Percentiles rank a stretch among this genome's conserved stretches.
Conservation (phyloP, 495 filamentous ascomycete genomes). For the Annulohypoxylon stygium region DNA sequence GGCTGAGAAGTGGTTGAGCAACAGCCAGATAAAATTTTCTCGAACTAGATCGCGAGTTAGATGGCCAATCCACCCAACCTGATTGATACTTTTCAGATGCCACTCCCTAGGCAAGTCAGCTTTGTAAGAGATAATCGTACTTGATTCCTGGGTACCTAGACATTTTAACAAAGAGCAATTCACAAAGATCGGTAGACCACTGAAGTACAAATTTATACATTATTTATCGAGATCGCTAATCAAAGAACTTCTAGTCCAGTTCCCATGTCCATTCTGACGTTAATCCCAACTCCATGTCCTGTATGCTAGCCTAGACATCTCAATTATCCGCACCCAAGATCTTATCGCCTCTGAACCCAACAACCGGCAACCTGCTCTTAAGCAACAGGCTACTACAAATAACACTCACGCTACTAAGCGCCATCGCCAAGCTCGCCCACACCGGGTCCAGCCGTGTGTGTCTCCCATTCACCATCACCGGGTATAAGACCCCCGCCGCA, state of each 20-base stretch:
- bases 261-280: not conserved
- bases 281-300: not conserved
- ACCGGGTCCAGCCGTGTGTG: slow-evolving; percentile 9
- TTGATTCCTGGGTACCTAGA: not conserved
- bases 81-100: too few relatives aligned
- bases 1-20: too few relatives aligned
- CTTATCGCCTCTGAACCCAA: slow-evolving; percentile 6
- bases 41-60: too few relatives aligned
- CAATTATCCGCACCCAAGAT: not conserved
- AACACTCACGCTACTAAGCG: slow-evolving; percentile 11
- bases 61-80: too few relatives aligned
- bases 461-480: not conserved
- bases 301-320: not conserved
- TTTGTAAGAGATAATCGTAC: not conserved
- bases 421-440: slow-evolving; percentile 19
- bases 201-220: not conserved
- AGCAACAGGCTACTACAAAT: slow-evolving; percentile 12
- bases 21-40: too few relatives aligned
- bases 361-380: not conserved
- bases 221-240: not conserved
- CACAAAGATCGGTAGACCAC: not conserved
- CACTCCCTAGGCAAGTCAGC: too few relatives aligned
- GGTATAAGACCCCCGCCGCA: slow-evolving; percentile 11
- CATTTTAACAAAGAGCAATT: not conserved
- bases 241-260: not conserved